Base-by-base conservation (phyloP, 148 eudicot species). In the Rhododendron kiyosumense region DNA sequence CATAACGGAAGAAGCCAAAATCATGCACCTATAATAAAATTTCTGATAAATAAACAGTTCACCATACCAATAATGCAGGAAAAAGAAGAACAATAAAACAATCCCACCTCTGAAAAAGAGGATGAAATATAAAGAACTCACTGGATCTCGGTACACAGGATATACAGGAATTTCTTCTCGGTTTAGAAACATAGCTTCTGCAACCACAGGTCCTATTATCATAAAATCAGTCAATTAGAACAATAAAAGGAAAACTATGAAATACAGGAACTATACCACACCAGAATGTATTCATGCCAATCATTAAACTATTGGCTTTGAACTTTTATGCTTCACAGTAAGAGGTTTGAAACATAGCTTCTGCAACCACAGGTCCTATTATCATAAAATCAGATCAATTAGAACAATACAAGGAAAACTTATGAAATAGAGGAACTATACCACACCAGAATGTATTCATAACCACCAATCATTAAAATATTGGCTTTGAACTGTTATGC, bases 1-100 rank as follows among this genome's bases (percentile, higher is more conserved):
- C 99, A 89, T 93, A 97, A 5, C 96, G 95, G 81, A 95, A 95
- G 90, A 97, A 97, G 83, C 99, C 99, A 92, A 97, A 97, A 94
- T 97, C 99, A 89, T 97, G 99, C 81, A 97, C 98, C 99, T 97
- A 85, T 48, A 86, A 45, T 54, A 83, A 86, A 83, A 67, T 75
- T 65, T 83, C 6, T 5, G 34, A 17, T 49, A 14, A 48, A 74
- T 4, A 17, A 30, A 32, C 51, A 34, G 12, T 41, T 41, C 6
- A 24, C 43, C 78, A 84, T 46, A 9, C 46, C 11, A 22, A 17
- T 7, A 34, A 49, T 11, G 51, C 7, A 28, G 52, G 48, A 49
- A 74, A 61, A 63, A 24, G 67, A 32, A 71, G 41, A 73, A 73
- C 18, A 32, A 32, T 5, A 74, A n/a, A 32, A 74, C 7, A 74